Percentiles rank a stretch among this genome's conserved stretches.
Evolutionary conservation across 192 early-diverging fungal species (phyloP).

Genomic region (Coemansia sp.): DNA sequence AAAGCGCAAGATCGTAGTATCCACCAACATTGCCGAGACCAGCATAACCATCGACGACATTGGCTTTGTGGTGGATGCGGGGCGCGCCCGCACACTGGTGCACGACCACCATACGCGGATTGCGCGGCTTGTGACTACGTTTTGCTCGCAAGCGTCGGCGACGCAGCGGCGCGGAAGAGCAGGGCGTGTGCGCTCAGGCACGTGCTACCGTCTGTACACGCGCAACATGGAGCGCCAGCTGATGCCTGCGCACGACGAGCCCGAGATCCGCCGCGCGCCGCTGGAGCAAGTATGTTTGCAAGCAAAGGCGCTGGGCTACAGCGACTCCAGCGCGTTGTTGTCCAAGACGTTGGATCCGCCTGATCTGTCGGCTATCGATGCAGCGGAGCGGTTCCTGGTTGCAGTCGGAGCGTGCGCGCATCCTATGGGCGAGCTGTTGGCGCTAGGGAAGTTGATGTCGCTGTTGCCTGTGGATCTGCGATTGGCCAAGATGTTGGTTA

Average conservation of each 20-base stretch:
- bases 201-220: constrained; percentile 75
- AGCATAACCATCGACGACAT: constrained; percentile 68
- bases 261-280: constrained; percentile 80
- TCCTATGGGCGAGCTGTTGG: constrained; percentile 57
- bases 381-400: constrained; percentile 60
- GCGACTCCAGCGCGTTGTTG: constrained; percentile 60
- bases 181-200: constrained; percentile 72
- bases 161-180: constrained; percentile 79
- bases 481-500: constrained; percentile 76
- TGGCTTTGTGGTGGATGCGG: constrained; percentile 69
- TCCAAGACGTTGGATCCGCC: constrained; percentile 67
- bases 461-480: constrained; percentile 74
- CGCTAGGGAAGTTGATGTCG: constrained; percentile 68
- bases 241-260: constrained; percentile 63
- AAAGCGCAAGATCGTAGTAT: constrained; percentile 79
- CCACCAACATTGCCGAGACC: constrained; percentile 86
- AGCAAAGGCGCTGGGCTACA: constrained; percentile 66
- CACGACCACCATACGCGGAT: constrained; percentile 60
- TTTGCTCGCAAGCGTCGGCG: constrained; percentile 58
- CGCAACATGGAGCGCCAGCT: constrained; percentile 44
- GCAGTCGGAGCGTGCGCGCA: constrained; percentile 60
- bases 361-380: constrained; percentile 52
- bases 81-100: constrained; percentile 63
- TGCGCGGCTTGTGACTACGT: constrained; percentile 57
- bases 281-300: constrained; percentile 79